Evolutionary conservation across 306 rosid species (phyloP), one percentile per base, ranked within the genome.

Genomic region (Pyrus pyrifolia): DNA sequence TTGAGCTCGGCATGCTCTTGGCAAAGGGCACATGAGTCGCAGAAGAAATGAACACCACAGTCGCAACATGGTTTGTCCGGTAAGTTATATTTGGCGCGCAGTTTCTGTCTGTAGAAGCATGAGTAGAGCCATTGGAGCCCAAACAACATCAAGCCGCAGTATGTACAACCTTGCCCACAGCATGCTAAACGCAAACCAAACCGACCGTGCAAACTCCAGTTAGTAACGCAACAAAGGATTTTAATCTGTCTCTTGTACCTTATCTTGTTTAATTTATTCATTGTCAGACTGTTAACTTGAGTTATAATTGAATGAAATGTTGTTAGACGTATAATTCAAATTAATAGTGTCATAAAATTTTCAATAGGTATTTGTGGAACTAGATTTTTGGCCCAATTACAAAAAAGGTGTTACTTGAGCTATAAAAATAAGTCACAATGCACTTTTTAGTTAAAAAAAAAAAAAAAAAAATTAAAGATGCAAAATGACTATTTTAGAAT

Each of bases 41-140:
- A 82, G 59, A 25, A 73, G 68, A 40, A 78, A 55, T 82, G 82
- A 30, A 82, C 86, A 25, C 82, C 75, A 31, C 82, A 78, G 33
- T 82, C 82, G 4, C 76, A 74, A 29, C 82, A 82, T n/a, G 86
- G 86, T 19, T 73, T 59, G 1, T 62, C 79, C 10, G 76, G 82
- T 12, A 82, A 52, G 7, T 69, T 61, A 35, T 23, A 82, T 46
- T 73, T 68, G 8, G 29, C 31, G 3, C 85, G 73, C 35, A 82
- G 0, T 69, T 74, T 82, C 63, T 78, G 68, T 73, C 85, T 73
- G 13, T 78, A 78, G 40, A 78, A 6, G 73, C 80, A 82, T 19
- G 82, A 68, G 51, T 44, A 38, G 10, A 82, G 8, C 59, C 78
- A 81, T 2, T 71, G 81, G 68, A 22, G 76, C 23, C 67, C 78